Evolutionary conservation across 805 yeast species (phyloP).

Genomic region (Starmerella davenportii): DNA sequence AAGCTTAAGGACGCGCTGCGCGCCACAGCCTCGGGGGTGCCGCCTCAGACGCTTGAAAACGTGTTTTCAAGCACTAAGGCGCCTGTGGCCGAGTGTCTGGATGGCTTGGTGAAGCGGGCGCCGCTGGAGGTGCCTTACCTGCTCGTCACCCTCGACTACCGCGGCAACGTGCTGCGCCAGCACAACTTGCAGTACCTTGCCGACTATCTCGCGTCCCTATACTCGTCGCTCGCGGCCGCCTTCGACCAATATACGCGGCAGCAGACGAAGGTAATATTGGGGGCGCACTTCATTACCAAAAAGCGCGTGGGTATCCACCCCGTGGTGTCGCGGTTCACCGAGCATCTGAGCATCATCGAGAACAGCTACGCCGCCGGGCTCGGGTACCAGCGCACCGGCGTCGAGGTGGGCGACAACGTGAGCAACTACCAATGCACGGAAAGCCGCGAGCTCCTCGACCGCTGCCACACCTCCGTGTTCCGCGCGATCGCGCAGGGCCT

Average conservation of each 20-base stretch:
- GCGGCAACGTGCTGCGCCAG: constrained; percentile 25
- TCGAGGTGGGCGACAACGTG: neutral
- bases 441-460: constrained; percentile 11
- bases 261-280: constrained; percentile 33
- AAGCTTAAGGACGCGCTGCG: neutral
- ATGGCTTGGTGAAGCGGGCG: constrained; percentile 20
- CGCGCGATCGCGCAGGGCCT: constrained; percentile 18
- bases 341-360: constrained; percentile 17
- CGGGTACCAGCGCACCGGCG: constrained; percentile 1
- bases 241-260: constrained; percentile 45
- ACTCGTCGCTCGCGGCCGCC: constrained; percentile 32
- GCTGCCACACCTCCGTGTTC: constrained; percentile 13
- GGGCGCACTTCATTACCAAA: constrained; percentile 23
- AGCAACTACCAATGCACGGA: constrained; percentile 2
- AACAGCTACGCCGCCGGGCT: constrained; percentile 5
- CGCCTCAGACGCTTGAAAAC: neutral
- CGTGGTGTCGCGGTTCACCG: constrained; percentile 32
- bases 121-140: constrained; percentile 30
- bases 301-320: constrained; percentile 29
- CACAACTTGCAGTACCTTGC: constrained; percentile 49
- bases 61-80: neutral
- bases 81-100: neutral
- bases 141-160: constrained; percentile 28
- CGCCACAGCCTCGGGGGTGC: neutral
- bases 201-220: constrained; percentile 32